Conservation (phyloP, 495 filamentous ascomycete genomes). For the Xylaria venustula region DNA sequence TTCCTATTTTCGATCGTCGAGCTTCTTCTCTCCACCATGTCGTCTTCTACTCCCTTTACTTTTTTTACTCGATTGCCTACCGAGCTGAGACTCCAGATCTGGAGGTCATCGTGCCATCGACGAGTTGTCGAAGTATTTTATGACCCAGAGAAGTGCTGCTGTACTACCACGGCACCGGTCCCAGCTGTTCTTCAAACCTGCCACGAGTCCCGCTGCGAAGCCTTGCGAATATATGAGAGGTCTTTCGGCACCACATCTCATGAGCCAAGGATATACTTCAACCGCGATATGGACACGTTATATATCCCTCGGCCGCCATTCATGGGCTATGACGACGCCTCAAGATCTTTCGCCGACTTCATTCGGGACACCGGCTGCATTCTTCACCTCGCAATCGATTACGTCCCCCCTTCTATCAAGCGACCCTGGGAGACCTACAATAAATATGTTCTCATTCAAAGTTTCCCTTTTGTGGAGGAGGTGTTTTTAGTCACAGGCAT, state of each 20-base stretch:
- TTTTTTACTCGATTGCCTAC: slow-evolving; percentile 43
- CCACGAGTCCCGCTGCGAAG: slow-evolving; percentile 46
- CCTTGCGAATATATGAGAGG: slow-evolving; percentile 36
- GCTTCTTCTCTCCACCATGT: slow-evolving; percentile 7
- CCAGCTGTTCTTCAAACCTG: slow-evolving; percentile 42
- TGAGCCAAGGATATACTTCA: slow-evolving; percentile 41
- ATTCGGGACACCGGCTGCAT: slow-evolving; percentile 28
- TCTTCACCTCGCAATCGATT: slow-evolving; percentile 45
- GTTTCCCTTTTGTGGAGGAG: slow-evolving; percentile 40
- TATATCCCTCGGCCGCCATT: slow-evolving; percentile 45
- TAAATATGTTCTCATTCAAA: slow-evolving; percentile 46
- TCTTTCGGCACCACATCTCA: slow-evolving; percentile 40
- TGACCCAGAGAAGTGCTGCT: slow-evolving; percentile 27
- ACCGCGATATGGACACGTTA: slow-evolving; percentile 44
- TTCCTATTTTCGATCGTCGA: background rate
- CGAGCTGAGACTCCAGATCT: slow-evolving; percentile 53
- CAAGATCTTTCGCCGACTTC: slow-evolving; percentile 37
- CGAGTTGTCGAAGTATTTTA: slow-evolving; percentile 45
- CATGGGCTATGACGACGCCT: slow-evolving; percentile 49
- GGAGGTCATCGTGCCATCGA: slow-evolving; percentile 36
- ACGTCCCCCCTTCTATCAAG: slow-evolving; percentile 44
- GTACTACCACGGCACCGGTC: slow-evolving; percentile 35
- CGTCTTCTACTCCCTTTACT: slow-evolving; percentile 29
- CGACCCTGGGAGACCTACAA: slow-evolving; percentile 55
- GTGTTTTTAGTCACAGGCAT: slow-evolving; percentile 36